Percentiles rank a stretch among this genome's conserved stretches.
Conservation (phyloP, 2,329 filamentous ascomycete genomes). For the Neoarthrinium moseri region DNA sequence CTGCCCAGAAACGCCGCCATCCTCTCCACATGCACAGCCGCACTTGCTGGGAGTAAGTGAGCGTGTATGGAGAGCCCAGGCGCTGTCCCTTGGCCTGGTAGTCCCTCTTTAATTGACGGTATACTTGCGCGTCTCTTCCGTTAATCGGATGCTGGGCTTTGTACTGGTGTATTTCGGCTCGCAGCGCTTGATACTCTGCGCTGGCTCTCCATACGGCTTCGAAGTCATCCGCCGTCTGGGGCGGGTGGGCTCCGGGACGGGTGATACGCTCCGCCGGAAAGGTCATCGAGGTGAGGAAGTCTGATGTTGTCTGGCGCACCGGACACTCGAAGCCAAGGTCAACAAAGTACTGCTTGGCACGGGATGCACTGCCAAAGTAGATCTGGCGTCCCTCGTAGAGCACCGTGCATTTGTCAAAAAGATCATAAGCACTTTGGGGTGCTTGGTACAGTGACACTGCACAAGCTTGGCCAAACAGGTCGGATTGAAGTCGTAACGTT, state of each 20-base stretch:
- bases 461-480: conserved; percentile 65
- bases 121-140: conserved; percentile 55
- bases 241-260: conserved; percentile 52
- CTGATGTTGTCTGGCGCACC: conserved; percentile 60
- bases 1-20: conserved; percentile 72
- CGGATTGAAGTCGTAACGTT: conserved; percentile 59
- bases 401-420: conserved; percentile 59
- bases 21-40: conserved; percentile 78
- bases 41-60: conserved; percentile 76
- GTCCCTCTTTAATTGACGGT: conserved; percentile 52
- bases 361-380: conserved; percentile 57
- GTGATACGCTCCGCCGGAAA: conserved; percentile 60
- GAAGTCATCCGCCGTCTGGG: conserved; percentile 59
- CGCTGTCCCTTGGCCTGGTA: conserved; percentile 61
- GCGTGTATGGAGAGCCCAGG: conserved; percentile 74
- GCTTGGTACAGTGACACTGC: conserved; percentile 49
- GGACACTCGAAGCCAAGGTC: conserved; percentile 61
- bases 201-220: conserved; percentile 36
- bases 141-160: conserved; percentile 51
- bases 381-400: conserved; percentile 62
- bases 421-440: conserved; percentile 62
- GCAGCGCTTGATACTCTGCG: conserved; percentile 47
- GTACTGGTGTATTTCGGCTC: conserved; percentile 55
- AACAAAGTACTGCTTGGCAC: conserved; percentile 62
- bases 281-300: conserved; percentile 65